Base-by-base conservation (phyloP, 2,329 filamentous ascomycete genomes). In the Ophiostoma himal-ulmi region DNA sequence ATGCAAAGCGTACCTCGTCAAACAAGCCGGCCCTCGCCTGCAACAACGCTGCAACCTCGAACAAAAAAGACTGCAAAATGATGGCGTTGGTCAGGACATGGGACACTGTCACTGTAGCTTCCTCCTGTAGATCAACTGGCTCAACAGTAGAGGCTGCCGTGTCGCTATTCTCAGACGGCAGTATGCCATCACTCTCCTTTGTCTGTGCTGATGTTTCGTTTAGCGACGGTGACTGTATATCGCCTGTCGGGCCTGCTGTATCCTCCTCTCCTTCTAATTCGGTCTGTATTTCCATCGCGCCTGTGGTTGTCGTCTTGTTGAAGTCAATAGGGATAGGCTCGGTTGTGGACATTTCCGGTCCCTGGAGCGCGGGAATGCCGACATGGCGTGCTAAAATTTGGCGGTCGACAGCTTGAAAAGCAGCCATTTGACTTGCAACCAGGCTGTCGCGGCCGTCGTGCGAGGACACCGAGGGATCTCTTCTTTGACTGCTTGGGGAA, bases 11-110 rank as follows among this genome's bases (percentile, higher is more conserved):
- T 36, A 93, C 88, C 78, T 94, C 92, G 69, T 90, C 89, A 79
- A 94, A 94, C 67, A 94, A 78, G 14, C 88, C 89, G 34, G 89
- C 90, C 70, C 92, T 83, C 48, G 91, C 89, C 78, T 94, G 91
- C 71, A 93, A 83, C 75, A 94, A 79, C 36, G 90, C 90, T 1
- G 91, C 88, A 70, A 94, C 79, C 78, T 95, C 92, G 68, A 94
- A 83, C 68, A 94, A 79, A 77, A 95, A 95, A 48, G 91, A 90
- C 78, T 95, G 92, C 71, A 93, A 82, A 68, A 94, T 86, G 71
- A 94, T 86, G 57, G 91, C 87, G 77, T 94, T 95, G 6, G 91
- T 94, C 73, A 95, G 81, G 13, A 94, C 82, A 77, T 94, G 91
- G 57, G 90, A 92, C 5, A 95, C 86, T 8, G 89, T 92, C 8